A percentile compares a stretch with the other conserved stretches of the same genome.
These are phyloP conservation scores for Fusarium sp. DNA, from an alignment of 2,329 filamentous ascomycete species.

Conservation along the genomic window DNA sequence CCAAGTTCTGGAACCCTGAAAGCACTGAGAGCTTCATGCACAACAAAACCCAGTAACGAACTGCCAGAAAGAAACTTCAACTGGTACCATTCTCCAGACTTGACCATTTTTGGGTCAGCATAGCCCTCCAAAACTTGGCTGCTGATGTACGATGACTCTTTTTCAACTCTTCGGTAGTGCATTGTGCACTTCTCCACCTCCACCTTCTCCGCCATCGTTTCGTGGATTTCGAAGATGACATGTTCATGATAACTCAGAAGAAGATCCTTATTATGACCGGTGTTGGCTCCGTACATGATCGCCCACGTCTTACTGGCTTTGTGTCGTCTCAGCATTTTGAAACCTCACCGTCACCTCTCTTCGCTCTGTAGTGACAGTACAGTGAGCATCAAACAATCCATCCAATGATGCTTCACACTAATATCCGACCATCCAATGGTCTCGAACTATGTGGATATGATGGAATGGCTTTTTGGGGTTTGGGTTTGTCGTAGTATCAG, in stretches of 20 bases:
- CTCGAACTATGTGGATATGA: constrained; percentile 18
- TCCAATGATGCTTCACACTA: constrained; percentile 24
- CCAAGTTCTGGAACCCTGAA: constrained; percentile 3
- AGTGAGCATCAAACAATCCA: neutral
- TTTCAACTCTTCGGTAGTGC: constrained; percentile 32
- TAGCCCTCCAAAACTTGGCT: constrained; percentile 35
- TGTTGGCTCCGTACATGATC: constrained; percentile 14
- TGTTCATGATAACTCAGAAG: constrained; percentile 19
- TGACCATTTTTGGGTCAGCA: constrained; percentile 30
- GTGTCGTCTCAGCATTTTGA: constrained; percentile 12
- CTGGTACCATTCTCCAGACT: constrained; percentile 21
- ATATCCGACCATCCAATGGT: constrained; percentile 3
- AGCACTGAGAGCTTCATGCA: constrained; percentile 3
- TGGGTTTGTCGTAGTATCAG: constrained; percentile 24
- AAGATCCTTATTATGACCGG: neutral
- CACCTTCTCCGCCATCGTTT: constrained; percentile 39
- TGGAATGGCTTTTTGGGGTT: constrained; percentile 23
- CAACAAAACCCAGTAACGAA: neutral
- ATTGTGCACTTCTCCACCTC: constrained; percentile 26
- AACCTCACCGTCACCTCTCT: constrained; percentile 7
- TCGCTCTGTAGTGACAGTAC: neutral
- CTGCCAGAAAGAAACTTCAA: constrained; percentile 8
- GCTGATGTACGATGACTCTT: constrained; percentile 43
- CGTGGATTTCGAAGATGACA: constrained; percentile 22
- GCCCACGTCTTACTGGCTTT: neutral